Evolutionary conservation across 2,329 filamentous ascomycete genomes (phyloP).

Genomic region (Alternaria rosae): DNA sequence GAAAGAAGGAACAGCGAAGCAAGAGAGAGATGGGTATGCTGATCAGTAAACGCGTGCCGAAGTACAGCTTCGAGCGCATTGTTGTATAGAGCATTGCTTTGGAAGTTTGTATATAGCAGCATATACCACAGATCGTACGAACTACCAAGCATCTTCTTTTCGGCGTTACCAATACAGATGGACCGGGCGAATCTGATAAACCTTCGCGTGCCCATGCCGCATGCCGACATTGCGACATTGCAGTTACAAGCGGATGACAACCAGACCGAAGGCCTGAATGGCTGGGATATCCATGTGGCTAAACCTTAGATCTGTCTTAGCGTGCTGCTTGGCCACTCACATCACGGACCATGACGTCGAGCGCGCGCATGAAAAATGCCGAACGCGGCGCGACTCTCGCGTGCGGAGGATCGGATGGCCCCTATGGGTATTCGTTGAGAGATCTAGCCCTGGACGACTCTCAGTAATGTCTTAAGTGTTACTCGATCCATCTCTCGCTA

Average conservation of each 20-base stretch:
- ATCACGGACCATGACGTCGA: slow-evolving; percentile 17
- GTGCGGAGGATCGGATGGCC: background rate
- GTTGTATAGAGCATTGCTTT: slow-evolving; percentile 16
- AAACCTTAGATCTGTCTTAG: slow-evolving; percentile 11
- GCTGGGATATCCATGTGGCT: background rate
- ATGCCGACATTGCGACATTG: background rate
- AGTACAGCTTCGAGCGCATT: slow-evolving; percentile 84
- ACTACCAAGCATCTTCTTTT: background rate
- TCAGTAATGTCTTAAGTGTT: background rate
- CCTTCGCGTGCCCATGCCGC: background rate
- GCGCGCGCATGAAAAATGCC: slow-evolving; percentile 1
- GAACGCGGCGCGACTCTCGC: background rate
- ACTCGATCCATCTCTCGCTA: background rate
- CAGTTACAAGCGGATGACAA: background rate
- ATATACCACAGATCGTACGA: background rate
- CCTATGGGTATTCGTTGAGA: background rate
- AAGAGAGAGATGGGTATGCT: slow-evolving; percentile 78
- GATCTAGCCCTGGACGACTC: background rate
- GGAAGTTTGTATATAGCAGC: background rate
- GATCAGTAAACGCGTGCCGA: slow-evolving; percentile 78
- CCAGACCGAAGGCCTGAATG: background rate
- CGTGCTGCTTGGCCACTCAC: slow-evolving; percentile 4
- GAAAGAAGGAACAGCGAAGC: slow-evolving; percentile 74
- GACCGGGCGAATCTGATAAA: background rate
- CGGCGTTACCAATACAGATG: background rate